Percentiles rank a stretch among this genome's conserved stretches.
These are phyloP conservation scores for Narthecium ossifragum DNA, from an alignment of 106 monocot species.

Conservation along the genomic window DNA sequence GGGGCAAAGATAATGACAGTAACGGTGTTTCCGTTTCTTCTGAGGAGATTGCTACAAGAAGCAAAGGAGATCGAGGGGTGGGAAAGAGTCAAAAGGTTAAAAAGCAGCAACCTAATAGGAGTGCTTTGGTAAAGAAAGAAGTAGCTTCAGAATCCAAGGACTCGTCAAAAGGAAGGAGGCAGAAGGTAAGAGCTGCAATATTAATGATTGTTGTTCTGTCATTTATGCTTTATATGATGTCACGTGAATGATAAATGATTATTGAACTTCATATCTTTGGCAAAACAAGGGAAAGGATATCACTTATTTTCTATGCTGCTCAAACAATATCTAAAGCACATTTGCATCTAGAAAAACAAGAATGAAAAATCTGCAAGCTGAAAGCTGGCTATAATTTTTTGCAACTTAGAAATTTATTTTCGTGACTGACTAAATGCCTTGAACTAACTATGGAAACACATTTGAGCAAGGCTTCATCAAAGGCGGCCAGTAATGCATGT, in stretches of 20 bases:
- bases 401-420: no score
- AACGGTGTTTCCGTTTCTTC: constrained; percentile 11
- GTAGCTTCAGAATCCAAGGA: constrained; percentile 15
- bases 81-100: constrained; percentile 35
- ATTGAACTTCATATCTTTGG: no score
- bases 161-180: constrained; percentile 58
- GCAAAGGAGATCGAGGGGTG: constrained; percentile 17
- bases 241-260: no score
- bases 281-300: no score
- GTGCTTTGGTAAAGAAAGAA: constrained; percentile 18
- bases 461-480: constrained; percentile 23
- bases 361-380: no score
- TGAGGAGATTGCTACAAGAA: constrained; percentile 19
- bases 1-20: constrained; percentile 4
- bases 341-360: no score
- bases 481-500: constrained; percentile 14
- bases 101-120: constrained; percentile 29
- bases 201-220: background rate
- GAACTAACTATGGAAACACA: background rate
- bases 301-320: no score
- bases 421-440: no score
- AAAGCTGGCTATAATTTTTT: no score
- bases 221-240: background rate
- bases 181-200: constrained; percentile 47
- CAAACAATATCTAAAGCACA: no score